Conservation (phyloP, 495 filamentous ascomycete species). For the Rusavskia elegans region DNA sequence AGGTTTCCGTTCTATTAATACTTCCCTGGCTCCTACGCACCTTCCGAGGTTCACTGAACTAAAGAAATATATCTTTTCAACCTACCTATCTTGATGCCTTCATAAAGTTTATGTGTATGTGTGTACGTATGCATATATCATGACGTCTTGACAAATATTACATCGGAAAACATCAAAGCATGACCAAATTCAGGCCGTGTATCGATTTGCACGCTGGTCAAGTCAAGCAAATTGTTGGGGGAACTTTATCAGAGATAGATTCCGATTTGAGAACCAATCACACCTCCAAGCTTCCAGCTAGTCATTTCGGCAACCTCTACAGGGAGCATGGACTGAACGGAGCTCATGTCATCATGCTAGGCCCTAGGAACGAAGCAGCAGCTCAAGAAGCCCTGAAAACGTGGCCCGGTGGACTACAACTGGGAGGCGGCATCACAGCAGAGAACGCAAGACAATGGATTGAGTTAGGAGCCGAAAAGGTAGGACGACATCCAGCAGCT, state of each 20-base stretch:
- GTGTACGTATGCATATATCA: no score
- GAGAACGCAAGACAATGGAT: constrained; percentile 77
- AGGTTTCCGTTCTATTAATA: no score
- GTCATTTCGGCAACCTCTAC: constrained; percentile 70
- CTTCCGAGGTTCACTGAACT: no score
- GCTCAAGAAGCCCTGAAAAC: constrained; percentile 56
- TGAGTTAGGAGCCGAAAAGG: constrained; percentile 77
- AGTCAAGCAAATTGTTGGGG: constrained; percentile 97
- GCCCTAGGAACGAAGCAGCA: constrained; percentile 67
- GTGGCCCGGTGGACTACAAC: constrained; percentile 67
- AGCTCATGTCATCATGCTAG: constrained; percentile 91
- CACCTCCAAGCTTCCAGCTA: constrained; percentile 65
- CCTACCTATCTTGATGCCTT: no score
- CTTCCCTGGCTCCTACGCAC: no score
- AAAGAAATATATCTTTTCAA: no score
- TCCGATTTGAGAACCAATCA: constrained; percentile 73
- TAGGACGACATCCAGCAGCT: constrained; percentile 15
- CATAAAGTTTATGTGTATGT: no score
- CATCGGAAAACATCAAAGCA: constrained; percentile 20
- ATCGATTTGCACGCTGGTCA: constrained; percentile 92
- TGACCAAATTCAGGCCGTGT: constrained; percentile 92
- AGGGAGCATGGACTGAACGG: constrained; percentile 52
- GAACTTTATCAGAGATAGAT: constrained; percentile 57
- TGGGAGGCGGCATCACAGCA: constrained; percentile 83
- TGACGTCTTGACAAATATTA: no score